Evolutionary conservation across 2,329 filamentous ascomycete genomes (phyloP).

Genomic region (Gliomastix tumulicola): DNA sequence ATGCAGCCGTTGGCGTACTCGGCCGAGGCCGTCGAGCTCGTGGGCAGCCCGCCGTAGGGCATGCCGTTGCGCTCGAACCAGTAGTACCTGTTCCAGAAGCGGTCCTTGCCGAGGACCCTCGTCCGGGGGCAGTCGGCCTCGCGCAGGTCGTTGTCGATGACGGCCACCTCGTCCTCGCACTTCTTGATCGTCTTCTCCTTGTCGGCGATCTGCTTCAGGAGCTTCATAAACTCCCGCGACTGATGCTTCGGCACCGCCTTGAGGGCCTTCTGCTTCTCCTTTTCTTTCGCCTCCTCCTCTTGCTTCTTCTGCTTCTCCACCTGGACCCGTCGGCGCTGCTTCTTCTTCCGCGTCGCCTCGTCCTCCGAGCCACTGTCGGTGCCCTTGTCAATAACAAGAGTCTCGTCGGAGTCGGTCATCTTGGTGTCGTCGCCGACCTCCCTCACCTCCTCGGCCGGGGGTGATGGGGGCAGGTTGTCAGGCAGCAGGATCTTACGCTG

Average conservation of each 20-base stretch:
- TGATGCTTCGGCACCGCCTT: conserved; percentile 60
- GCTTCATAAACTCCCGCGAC: conserved; percentile 80
- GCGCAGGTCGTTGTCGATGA: conserved; percentile 84
- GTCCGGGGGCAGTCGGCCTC: conserved; percentile 92
- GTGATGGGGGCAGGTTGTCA: conserved; percentile 63
- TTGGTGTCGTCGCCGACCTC: conserved; percentile 51
- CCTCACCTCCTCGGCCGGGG: conserved; percentile 41
- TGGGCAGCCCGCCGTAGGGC: conserved; percentile 84
- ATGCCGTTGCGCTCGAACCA: conserved; percentile 99
- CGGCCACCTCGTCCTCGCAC: conserved; percentile 78
- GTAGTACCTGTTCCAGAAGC: conserved; percentile 98
- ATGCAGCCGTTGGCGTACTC: conserved; percentile 90
- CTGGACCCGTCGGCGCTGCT: conserved; percentile 49
- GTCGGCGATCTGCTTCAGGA: conserved; percentile 83
- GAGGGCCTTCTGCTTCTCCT: conserved; percentile 48
- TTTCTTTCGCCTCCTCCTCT: conserved; percentile 70
- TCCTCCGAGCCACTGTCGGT: conserved; percentile 65
- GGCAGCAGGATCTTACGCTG: conserved; percentile 67
- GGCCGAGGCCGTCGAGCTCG: conserved; percentile 79
- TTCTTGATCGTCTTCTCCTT: conserved; percentile 73
- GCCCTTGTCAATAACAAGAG: conserved; percentile 45
- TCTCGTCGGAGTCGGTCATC: conserved; percentile 58
- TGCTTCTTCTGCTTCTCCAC: conserved; percentile 68
- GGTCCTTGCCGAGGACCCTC: conserved; percentile 82
- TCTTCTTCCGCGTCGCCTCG: conserved; percentile 45